These are phyloP conservation scores for Tricholoma saponaceum DNA, from an alignment of 768 basidiomycete genomes.

Conservation along the genomic window DNA sequence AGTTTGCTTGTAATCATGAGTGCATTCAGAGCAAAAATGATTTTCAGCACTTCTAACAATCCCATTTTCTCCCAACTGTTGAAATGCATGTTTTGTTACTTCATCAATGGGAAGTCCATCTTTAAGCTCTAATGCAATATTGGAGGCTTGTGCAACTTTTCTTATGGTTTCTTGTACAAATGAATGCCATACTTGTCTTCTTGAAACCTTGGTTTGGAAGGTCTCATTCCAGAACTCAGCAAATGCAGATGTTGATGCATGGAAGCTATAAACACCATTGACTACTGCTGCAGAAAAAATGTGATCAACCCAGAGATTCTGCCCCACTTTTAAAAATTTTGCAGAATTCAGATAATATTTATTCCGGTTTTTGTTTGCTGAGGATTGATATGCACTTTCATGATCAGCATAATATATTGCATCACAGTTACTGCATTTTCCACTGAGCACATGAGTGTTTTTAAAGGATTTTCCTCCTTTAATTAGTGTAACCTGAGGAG, in stretches of 20 bases:
- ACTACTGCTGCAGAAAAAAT: slow-evolving; percentile 10
- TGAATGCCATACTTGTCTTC: slow-evolving; percentile 5
- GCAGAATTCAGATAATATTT: not conserved
- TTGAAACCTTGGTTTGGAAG: no score
- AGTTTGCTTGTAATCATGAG: not conserved
- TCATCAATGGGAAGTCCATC: not conserved
- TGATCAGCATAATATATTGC: no score
- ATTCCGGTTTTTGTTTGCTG: no score
- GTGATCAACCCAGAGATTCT: slow-evolving; percentile 10
- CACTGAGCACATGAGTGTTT: no score
- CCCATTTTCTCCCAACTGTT: not conserved
- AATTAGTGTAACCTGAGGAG: no score
- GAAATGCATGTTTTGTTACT: not conserved
- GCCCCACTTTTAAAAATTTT: slow-evolving; percentile 8
- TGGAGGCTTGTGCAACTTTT: not conserved
- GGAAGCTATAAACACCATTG: slow-evolving; percentile 16
- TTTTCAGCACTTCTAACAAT: not conserved
- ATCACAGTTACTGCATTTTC: no score
- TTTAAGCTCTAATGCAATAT: not conserved
- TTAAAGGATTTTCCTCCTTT: no score
- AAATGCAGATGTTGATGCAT: slow-evolving; percentile 15
- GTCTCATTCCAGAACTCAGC: no score
- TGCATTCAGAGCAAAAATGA: slow-evolving; percentile 1
- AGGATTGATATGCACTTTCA: no score
- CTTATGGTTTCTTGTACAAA: slow-evolving; percentile 11